Evolutionary conservation across 2,329 filamentous ascomycete genomes (phyloP), one percentile per base, ranked within the genome.

Genomic region (Corynespora cassiicola): DNA sequence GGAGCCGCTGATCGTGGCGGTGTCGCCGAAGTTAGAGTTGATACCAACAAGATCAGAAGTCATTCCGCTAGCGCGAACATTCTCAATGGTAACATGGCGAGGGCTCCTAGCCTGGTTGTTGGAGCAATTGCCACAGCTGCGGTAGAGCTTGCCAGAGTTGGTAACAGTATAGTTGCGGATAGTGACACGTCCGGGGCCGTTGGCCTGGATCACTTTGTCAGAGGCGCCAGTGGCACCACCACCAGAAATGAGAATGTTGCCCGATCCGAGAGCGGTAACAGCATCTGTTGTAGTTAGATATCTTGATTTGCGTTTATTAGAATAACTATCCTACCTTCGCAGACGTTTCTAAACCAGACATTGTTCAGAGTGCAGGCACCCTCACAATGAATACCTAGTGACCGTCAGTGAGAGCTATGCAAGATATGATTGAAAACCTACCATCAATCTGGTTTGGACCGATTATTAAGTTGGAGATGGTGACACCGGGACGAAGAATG

Each of bases 381-480:
- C 45, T 68, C 57, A 60, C 75, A 77, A 61, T 76, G 73, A 21
- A 77, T 68, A 41, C 72, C 73, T 38, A 31, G 38, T 30, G 12
- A 42, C n/a, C n/a, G n/a, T n/a, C n/a, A n/a, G n/a, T n/a, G n/a
- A n/a, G n/a, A n/a, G n/a, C n/a, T n/a, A n/a, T n/a, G n/a, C n/a
- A n/a, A n/a, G n/a, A n/a, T n/a, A n/a, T n/a, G n/a, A n/a, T n/a
- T n/a, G n/a, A n/a, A n/a, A n/a, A n/a, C n/a, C n/a, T 68, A 39
- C 73, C 74, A 52, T 77, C 74, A n/a, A 68, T 63, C 47, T 75
- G 68, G 34, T 69, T 68, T 16, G 63, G 58, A 7, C 74, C 73
- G 33, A 77, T 76, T 54, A 77, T 75, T 52, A 73, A 73, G 47
- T 76, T 76, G 44, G 66, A 70, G 22, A 77, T 56, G 17, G 69